Base-by-base conservation (phyloP, 2,329 filamentous ascomycete species). In the Leptographium galeiforme region DNA sequence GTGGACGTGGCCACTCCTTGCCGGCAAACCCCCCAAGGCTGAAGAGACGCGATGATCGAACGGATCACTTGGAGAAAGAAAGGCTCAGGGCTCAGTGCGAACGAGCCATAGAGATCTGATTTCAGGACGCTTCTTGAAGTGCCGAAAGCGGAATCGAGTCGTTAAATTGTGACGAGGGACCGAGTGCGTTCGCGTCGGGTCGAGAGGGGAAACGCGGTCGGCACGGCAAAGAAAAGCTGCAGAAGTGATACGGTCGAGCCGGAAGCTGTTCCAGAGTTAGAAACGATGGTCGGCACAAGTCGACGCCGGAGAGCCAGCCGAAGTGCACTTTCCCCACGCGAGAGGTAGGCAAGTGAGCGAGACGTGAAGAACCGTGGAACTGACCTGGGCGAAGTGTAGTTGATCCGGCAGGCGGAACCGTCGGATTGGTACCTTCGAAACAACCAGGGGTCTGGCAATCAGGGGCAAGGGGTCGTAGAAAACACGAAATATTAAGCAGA, bases 21-120 rank as follows among this genome's bases (percentile, higher is more conserved):
- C 64, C 61, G 59, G 50, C 57, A 52, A 53, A 56, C 56, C 63
- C 60, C 63, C 65, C 65, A 68, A 64, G 64, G 67, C 65, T 53
- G 66, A 68, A 68, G 64, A 69, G 67, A 67, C 50, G 61, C 56
- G 43, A 44, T 7, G 48, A 47, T 53, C 52, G 57, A 58, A 45
- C 48, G 18, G 44, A 51, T 48, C 43, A 40, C 51, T 61, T 56
- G 40, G 25, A 47, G 34, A 34, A 19, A 25, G 16, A 33, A 30
- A 18, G 14, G 25, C 6, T 32, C 41, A 25, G 32, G 32, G 46
- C 53, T 55, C 13, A 59, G 18, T 55, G 38, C 60, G 57, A 58
- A 58, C 59, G 59, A 64, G 65, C 66, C 61, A 67, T 65, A 59
- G 64, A 67, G 65, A 65, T 41, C 30, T 16, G 16, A 18, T 18